Base-by-base conservation (phyloP, 768 basidiomycete genomes). In the Boletus subcaerulescens region DNA sequence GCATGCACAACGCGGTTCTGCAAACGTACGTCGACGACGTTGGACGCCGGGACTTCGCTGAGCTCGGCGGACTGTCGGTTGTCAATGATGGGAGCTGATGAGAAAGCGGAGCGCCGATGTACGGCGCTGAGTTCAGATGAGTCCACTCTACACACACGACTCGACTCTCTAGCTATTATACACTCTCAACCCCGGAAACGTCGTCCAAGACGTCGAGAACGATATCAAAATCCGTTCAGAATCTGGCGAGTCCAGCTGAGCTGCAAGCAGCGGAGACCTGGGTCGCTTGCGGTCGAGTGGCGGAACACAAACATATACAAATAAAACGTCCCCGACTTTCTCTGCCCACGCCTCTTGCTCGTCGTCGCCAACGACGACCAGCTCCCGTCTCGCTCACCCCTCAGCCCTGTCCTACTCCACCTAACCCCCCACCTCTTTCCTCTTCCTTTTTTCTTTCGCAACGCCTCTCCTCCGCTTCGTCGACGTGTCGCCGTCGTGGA, bases 31-130 rank as follows among this genome's bases (percentile, higher is more conserved):
- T 50, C 61, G 65, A 57, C 31, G 31, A 41, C 50, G 52, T 35
- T 39, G 45, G 38, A 22, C 47, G 61, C 60, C 61, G 56, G 59
- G 68, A 53, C 68, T 58, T 70, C 69, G 69, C 69, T 70, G 69
- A 70, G 69, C 71, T 70, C 64, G 57, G 69, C 69, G 71, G 69
- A 72, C 65, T 71, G 57, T 62, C 60, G 65, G 65, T 67, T 47
- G 60, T 45, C 24, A 49, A 53, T 48, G 52, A 35, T 11, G 38
- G 33, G 46, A 10, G 39, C 39, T 38, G 45, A 18, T 41, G 45
- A 47, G 52, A 41, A 53, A 53, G 22, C 45, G 45, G 8, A 9
- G 39, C 52, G 31, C 38, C 14, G 31, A 41, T 31, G 38, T 31
- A 14, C 44, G 50, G 42, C 69, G 62, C 67, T 69, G 69, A 67